Conservation (phyloP, 2,329 filamentous ascomycete species). For the Tympanopsis confertula region DNA sequence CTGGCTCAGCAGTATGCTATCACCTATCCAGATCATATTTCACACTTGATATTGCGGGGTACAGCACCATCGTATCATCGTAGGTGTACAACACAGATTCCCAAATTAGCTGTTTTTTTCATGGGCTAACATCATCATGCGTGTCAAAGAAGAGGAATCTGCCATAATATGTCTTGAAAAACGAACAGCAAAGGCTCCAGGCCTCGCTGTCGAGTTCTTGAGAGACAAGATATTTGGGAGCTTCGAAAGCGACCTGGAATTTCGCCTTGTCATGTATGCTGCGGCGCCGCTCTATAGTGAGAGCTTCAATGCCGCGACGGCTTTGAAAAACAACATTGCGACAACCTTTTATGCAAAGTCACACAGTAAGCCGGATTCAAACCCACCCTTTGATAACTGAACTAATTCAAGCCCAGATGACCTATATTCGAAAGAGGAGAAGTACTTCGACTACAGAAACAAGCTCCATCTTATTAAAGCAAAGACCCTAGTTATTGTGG, state of each 20-base stretch:
- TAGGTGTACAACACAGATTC: constrained; percentile 6
- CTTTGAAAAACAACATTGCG: constrained; percentile 13
- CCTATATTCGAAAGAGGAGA: constrained; percentile 19
- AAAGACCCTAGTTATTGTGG: constrained; percentile 22
- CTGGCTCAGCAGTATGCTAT: constrained; percentile 25
- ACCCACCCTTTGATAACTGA: neutral
- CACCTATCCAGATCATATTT: constrained; percentile 16
- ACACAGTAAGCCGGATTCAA: constrained; percentile 14
- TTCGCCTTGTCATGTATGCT: constrained; percentile 22
- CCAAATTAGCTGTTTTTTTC: neutral
- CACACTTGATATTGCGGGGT: constrained; percentile 20
- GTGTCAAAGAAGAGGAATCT: constrained; percentile 16
- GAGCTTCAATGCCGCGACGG: constrained; percentile 17
- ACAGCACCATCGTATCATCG: constrained; percentile 23
- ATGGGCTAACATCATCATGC: neutral
- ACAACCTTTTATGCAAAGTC: constrained; percentile 21
- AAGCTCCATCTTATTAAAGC: constrained; percentile 15
- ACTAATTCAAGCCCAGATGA: constrained; percentile 17
- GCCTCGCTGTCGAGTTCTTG: constrained; percentile 22
- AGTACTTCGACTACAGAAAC: constrained; percentile 23
- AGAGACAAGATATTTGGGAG: constrained; percentile 22
- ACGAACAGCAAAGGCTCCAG: constrained; percentile 18
- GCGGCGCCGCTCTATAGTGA: constrained; percentile 23
- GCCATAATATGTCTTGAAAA: constrained; percentile 17
- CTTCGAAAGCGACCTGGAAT: constrained; percentile 23